Percentiles rank a stretch among this genome's conserved stretches.
Conservation (phyloP, 2,329 filamentous ascomycete species). For the Xylaria sp. region DNA sequence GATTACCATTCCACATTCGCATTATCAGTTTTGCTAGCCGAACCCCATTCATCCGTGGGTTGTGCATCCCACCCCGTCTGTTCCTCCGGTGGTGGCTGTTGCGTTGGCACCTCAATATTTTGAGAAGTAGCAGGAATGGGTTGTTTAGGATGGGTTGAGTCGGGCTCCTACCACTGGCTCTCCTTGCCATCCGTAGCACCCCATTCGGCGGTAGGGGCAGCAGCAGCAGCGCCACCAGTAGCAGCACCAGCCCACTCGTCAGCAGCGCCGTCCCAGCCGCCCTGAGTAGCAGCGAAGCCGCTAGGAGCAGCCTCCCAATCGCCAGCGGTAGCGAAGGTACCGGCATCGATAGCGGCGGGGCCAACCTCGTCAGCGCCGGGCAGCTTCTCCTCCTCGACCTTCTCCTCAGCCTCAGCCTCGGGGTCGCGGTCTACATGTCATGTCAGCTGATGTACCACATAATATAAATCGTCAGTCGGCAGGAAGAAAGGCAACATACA, state of each 20-base stretch:
- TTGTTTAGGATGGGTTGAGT: background rate
- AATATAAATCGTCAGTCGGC: background rate
- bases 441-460: conserved; percentile 20
- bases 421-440: conserved; percentile 84
- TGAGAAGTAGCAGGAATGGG: background rate
- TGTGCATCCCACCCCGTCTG: background rate
- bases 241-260: conserved; percentile 70
- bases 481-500: conserved; percentile 63
- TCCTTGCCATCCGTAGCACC: conserved; percentile 67
- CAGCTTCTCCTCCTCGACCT: conserved; percentile 92
- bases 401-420: conserved; percentile 99
- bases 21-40: background rate
- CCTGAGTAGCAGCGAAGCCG: conserved; percentile 68
- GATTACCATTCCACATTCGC: conserved; percentile 39
- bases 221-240: conserved; percentile 69
- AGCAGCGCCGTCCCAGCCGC: conserved; percentile 65
- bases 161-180: conserved; percentile 47
- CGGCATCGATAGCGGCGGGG: conserved; percentile 79
- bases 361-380: conserved; percentile 87
- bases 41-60: background rate
- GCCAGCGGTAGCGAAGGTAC: conserved; percentile 68
- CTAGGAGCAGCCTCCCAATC: conserved; percentile 89
- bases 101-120: background rate
- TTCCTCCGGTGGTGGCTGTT: conserved; percentile 15
- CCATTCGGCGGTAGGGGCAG: conserved; percentile 76